phyloP scores from a whole-genome alignment of 257 asterid species.

The Solanum chmielewskii region DNA sequence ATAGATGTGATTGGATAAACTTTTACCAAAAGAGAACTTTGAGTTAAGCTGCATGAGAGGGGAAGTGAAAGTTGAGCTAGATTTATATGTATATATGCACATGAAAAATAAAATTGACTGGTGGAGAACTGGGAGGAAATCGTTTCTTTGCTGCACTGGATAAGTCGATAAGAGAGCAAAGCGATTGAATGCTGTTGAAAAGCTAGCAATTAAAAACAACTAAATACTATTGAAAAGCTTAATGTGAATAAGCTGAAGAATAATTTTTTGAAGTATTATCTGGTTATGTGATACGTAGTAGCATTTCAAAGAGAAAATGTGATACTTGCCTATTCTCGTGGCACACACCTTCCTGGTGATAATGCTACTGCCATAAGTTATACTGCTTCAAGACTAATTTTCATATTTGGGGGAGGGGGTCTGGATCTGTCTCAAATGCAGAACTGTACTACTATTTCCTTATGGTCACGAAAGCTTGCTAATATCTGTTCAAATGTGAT shows the following conservation, averaged over 20 bases:
- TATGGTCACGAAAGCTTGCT: not conserved
- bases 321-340: not conserved
- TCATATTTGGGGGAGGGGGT: not conserved
- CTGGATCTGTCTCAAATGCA: not conserved
- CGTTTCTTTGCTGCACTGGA: not conserved
- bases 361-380: not conserved
- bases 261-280: not conserved
- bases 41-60: not conserved
- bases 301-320: not conserved
- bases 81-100: not conserved
- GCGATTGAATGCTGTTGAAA: not conserved
- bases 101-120: not conserved
- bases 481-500: not conserved
- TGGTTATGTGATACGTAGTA: not conserved
- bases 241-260: not conserved
- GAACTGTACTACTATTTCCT: not conserved
- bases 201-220: not conserved
- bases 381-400: not conserved
- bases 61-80: not conserved
- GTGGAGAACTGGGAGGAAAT: not conserved
- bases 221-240: not conserved
- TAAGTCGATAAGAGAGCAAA: not conserved
- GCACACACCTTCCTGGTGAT: not conserved
- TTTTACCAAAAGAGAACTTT: not conserved
- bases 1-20: not conserved